Evolutionary conservation across 306 rosid species (phyloP).

Genomic region (Pachyrhizus erosus): DNA sequence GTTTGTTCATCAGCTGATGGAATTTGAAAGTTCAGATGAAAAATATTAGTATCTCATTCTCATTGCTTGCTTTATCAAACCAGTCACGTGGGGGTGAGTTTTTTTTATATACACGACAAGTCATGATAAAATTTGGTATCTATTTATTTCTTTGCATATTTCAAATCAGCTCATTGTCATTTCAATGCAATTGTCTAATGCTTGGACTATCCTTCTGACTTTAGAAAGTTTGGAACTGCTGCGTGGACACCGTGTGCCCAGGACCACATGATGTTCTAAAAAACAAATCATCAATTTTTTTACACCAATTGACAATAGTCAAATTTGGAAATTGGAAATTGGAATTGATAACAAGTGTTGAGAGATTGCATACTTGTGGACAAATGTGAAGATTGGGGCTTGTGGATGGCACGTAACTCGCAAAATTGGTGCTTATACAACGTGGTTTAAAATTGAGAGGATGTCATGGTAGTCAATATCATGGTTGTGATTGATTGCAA

Average conservation of each 20-base stretch:
- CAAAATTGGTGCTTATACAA: background rate
- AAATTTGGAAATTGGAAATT: background rate
- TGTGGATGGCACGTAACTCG: slow-evolving; percentile 38
- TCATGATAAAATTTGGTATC: background rate
- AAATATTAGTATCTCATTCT: too few species aligned
- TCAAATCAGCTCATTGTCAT: background rate
- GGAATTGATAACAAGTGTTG: background rate
- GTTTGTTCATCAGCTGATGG: background rate
- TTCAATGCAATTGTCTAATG: background rate
- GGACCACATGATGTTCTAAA: background rate
- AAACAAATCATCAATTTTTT: background rate
- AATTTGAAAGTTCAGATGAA: too few species aligned
- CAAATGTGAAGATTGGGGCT: slow-evolving; percentile 4
- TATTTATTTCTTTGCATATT: background rate
- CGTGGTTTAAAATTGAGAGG: background rate
- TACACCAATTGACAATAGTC: background rate
- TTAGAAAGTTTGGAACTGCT: background rate
- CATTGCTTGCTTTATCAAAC: background rate
- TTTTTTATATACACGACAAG: background rate
- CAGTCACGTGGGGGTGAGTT: background rate
- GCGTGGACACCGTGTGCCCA: background rate
- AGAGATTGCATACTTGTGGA: background rate
- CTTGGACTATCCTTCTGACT: background rate
- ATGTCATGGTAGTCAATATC: background rate
- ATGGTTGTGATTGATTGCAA: background rate